These are phyloP conservation scores for Colletotrichum sp. DNA, from an alignment of 2,329 filamentous ascomycete genomes.

Conservation along the genomic window DNA sequence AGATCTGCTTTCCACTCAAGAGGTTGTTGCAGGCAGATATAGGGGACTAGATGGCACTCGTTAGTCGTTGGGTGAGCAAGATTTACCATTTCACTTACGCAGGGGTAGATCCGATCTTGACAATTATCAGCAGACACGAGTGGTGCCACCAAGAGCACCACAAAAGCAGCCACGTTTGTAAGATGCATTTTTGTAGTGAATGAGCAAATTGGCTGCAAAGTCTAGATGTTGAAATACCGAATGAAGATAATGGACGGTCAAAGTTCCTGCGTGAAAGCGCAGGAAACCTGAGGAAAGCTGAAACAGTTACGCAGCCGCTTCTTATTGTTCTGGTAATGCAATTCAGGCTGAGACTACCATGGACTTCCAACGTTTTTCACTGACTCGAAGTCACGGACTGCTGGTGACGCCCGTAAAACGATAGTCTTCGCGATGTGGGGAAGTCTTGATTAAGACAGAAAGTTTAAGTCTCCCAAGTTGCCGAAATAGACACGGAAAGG, in stretches of 20 bases:
- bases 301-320: not conserved
- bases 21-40: not conserved
- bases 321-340: not conserved
- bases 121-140: not conserved
- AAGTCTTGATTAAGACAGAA: not conserved
- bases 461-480: not conserved
- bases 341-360: not conserved
- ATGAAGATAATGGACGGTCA: not conserved
- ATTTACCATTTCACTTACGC: not conserved
- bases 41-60: not conserved
- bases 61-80: not conserved
- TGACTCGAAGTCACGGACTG: not conserved
- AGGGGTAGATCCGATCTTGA: not conserved
- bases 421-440: not conserved
- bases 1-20: not conserved
- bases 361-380: not conserved
- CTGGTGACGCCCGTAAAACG: not conserved
- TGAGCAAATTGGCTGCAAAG: not conserved
- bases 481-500: not conserved
- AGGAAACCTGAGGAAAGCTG: not conserved
- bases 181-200: not conserved
- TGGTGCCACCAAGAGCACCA: not conserved
- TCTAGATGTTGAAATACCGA: not conserved
- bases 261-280: fast-evolving
- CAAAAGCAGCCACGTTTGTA: not conserved